A percentile compares a stretch with the other conserved stretches of the same genome.
Conservation (phyloP, 768 basidiomycete species). For the Lactifluus rugatus region DNA sequence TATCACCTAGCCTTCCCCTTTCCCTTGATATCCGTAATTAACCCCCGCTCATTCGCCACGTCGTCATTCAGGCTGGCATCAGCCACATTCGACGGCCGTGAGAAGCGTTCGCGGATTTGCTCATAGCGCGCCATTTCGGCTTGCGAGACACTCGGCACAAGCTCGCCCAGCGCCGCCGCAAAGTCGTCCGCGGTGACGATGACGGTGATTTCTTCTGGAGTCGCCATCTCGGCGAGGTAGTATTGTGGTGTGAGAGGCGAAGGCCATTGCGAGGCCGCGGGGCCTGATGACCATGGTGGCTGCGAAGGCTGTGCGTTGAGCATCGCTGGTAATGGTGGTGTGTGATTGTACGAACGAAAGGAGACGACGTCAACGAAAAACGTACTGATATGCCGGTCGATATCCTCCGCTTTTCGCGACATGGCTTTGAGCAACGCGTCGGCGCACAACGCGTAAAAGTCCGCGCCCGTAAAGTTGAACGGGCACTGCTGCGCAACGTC, state of each 20-base stretch:
- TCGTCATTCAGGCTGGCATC: constrained; percentile 16
- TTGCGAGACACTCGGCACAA: constrained; percentile 76
- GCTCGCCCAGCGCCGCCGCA: constrained; percentile 52
- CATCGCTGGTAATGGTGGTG: constrained; percentile 14
- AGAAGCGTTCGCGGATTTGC: constrained; percentile 60
- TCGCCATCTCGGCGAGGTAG: constrained; percentile 77
- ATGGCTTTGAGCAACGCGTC: constrained; percentile 96
- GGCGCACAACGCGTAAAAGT: constrained; percentile 95
- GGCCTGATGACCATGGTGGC: constrained; percentile 31
- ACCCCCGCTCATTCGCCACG: constrained; percentile 27
- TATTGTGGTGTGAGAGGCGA: constrained; percentile 79
- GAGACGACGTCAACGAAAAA: neutral
- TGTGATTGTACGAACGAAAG: neutral
- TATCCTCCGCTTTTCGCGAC: constrained; percentile 70
- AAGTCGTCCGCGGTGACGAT: constrained; percentile 75
- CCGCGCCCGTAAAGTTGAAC: constrained; percentile 94
- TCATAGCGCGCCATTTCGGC: constrained; percentile 82
- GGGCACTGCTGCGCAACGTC: constrained; percentile 65
- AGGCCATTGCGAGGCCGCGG: constrained; percentile 30
- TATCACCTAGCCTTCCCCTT: neutral
- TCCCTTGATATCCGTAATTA: neutral
- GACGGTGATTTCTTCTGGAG: constrained; percentile 57
- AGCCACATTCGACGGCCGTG: constrained; percentile 30
- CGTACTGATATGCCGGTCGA: constrained; percentile 70
- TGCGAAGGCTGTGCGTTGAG: constrained; percentile 33